phyloP scores from a whole-genome alignment of 2,329 filamentous ascomycete genomes.

The Botryotinia calthae region DNA sequence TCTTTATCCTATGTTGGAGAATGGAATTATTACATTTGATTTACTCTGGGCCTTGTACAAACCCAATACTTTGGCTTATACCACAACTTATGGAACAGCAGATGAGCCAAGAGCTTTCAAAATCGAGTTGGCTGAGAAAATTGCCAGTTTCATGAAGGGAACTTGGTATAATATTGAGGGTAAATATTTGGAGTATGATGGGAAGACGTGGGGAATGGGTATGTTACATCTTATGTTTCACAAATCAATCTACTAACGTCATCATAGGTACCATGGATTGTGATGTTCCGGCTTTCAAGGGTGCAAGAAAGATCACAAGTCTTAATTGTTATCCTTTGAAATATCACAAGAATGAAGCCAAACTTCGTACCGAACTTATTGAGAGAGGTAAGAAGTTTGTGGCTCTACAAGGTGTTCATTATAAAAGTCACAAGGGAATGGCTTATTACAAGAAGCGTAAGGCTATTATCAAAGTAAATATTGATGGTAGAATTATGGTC shows the following conservation, averaged over 20 bases:
- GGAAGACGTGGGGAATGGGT: conserved; percentile 78
- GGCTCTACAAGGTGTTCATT: conserved; percentile 75
- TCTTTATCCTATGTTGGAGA: conserved; percentile 75
- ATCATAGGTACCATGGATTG: conserved; percentile 53
- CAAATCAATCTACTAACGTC: conserved; percentile 18
- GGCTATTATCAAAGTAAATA: conserved; percentile 72
- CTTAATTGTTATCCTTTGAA: conserved; percentile 73
- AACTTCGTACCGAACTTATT: conserved; percentile 64
- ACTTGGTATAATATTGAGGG: conserved; percentile 76
- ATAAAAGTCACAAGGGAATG: conserved; percentile 78
- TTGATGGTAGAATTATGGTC: conserved; percentile 85
- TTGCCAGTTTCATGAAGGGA: conserved; percentile 66
- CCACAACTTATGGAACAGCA: conserved; percentile 70
- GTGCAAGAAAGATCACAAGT: conserved; percentile 77
- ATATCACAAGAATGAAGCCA: conserved; percentile 72
- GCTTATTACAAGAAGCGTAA: conserved; percentile 83
- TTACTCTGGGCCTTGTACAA: conserved; percentile 88
- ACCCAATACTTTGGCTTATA: conserved; percentile 76
- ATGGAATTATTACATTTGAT: conserved; percentile 84
- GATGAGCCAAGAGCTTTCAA: conserved; percentile 82
- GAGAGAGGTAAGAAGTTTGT: conserved; percentile 84
- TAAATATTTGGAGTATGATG: conserved; percentile 81
- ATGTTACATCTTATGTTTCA: conserved; percentile 17
- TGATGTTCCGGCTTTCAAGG: conserved; percentile 73
- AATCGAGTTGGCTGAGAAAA: conserved; percentile 72